Base-by-base conservation (phyloP, 352 stramenopile species). In the Porosira glacialis region DNA sequence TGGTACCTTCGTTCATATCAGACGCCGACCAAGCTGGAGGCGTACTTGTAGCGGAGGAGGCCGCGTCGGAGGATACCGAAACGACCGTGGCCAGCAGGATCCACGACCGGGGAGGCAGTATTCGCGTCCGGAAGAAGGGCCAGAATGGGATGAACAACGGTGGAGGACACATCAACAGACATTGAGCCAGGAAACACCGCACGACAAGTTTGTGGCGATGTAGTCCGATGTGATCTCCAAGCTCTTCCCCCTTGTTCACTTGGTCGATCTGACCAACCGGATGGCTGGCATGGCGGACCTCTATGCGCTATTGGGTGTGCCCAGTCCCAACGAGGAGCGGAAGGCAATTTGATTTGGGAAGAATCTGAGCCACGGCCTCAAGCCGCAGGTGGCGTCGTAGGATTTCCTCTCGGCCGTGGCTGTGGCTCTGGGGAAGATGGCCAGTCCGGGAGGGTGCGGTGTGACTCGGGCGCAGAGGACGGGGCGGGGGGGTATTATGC, bases 161-260 rank as follows among this genome's bases (percentile, higher is more conserved):
- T n/a, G n/a, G n/a, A n/a, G n/a, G n/a, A n/a, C n/a, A n/a, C n/a
- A n/a, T n/a, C n/a, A n/a, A n/a, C n/a, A n/a, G n/a, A n/a, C n/a
- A n/a, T n/a, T n/a, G n/a, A n/a, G n/a, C n/a, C n/a, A 89, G 52
- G 84, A 92, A 82, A 89, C 90, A 74, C 80, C 80, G 7, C 66
- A 87, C n/a, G 86, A 92, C 51, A 60, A 80, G 68, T 92, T 85
- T 53, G 70, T 60, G 5, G 45, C 41, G 19, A 72, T 91, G 0
- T 83, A 92, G 75, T 80, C 59, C 28, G 80, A 92, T 65, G 77
- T 90, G 0, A 89, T 89, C 60, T 81, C 80, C 5, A 70, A 59
- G 19, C 50, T 91, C 22, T 91, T 92, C 66, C 72, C 71, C 11
- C 7, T 7, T 15, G 15, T 39, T 39, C 7, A 39, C 7, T 7